A percentile compares a stretch with the other conserved stretches of the same genome.
Conservation (phyloP, 2,329 filamentous ascomycete genomes). For the Anisogramma anomala region DNA sequence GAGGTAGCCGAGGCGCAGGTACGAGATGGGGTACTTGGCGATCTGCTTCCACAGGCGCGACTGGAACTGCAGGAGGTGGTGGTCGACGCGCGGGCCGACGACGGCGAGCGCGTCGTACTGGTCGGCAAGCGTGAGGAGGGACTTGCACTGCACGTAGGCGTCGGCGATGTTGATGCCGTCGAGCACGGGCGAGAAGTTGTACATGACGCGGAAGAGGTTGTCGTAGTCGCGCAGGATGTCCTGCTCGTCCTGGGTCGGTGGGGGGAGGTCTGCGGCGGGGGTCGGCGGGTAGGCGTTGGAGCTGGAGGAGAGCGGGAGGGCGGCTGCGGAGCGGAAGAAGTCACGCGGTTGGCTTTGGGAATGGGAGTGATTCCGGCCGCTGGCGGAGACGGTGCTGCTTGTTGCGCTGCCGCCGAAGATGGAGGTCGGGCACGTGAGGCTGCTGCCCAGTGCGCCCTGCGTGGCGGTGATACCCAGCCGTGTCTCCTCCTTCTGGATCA, state of each 20-base stretch:
- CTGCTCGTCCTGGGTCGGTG: conserved; percentile 49
- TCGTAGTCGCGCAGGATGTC: conserved; percentile 86
- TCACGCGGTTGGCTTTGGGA: conserved; percentile 30
- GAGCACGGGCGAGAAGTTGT: conserved; percentile 76
- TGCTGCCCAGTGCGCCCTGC: conserved; percentile 4
- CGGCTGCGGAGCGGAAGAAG: conserved; percentile 83
- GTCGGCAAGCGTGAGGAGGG: conserved; percentile 76
- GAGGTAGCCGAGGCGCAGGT: conserved; percentile 79
- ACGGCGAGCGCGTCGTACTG: conserved; percentile 86
- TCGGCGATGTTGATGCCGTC: conserved; percentile 83
- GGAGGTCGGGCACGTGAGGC: conserved; percentile 25
- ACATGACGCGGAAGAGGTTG: conserved; percentile 90
- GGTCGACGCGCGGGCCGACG: conserved; percentile 80
- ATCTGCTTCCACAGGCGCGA: conserved; percentile 90
- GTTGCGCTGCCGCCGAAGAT: conserved; percentile 42
- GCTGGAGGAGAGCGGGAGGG: conserved; percentile 45
- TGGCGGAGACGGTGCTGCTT: conserved; percentile 29
- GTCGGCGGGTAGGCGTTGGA: conserved; percentile 28
- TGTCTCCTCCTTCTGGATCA: conserved; percentile 62
- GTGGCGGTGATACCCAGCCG: conserved; percentile 3
- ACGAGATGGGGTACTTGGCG: conserved; percentile 87
- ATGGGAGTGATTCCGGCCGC: conserved; percentile 42
- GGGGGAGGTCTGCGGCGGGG: conserved; percentile 20
- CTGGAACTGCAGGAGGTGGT: conserved; percentile 87
- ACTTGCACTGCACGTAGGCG: conserved; percentile 89